Conservation (phyloP, 1,139 yeast species). For the Blastobotrys illinoisensis region DNA sequence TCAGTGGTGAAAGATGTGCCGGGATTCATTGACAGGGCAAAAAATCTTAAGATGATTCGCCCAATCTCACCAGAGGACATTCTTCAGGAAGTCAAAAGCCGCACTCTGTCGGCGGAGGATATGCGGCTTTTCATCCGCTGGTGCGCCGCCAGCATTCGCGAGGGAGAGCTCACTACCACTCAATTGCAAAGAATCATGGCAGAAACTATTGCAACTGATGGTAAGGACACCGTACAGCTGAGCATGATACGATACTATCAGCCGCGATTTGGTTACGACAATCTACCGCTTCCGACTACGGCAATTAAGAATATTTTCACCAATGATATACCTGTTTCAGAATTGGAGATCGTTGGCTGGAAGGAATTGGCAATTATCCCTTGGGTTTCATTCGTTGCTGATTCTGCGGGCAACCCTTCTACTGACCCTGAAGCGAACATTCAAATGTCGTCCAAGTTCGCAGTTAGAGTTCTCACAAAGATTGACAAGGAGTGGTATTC, state of each 20-base stretch:
- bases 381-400: constrained; percentile 29
- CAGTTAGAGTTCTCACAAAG: constrained; percentile 25
- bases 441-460: constrained; percentile 24
- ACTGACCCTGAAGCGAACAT: constrained; percentile 18
- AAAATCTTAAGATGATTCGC: constrained; percentile 23
- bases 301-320: constrained; percentile 29
- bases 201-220: constrained; percentile 18
- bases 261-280: constrained; percentile 22
- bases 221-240: constrained; percentile 19
- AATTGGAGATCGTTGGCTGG: constrained; percentile 28
- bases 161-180: constrained; percentile 9
- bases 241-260: constrained; percentile 26
- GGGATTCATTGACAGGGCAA: constrained; percentile 29
- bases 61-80: constrained; percentile 26
- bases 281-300: constrained; percentile 30
- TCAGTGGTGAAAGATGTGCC: constrained; percentile 22
- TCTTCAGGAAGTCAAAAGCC: constrained; percentile 25
- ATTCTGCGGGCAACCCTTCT: neutral
- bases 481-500: constrained; percentile 28
- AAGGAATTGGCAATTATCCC: constrained; percentile 22
- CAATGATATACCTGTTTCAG: constrained; percentile 14
- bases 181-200: constrained; percentile 13
- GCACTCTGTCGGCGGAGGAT: constrained; percentile 22
- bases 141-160: constrained; percentile 16
- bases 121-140: constrained; percentile 22